A percentile compares a stretch with the other conserved stretches of the same genome.
phyloP scores from a whole-genome alignment of 345 rosid species.

The Orychophragmus violaceus region DNA sequence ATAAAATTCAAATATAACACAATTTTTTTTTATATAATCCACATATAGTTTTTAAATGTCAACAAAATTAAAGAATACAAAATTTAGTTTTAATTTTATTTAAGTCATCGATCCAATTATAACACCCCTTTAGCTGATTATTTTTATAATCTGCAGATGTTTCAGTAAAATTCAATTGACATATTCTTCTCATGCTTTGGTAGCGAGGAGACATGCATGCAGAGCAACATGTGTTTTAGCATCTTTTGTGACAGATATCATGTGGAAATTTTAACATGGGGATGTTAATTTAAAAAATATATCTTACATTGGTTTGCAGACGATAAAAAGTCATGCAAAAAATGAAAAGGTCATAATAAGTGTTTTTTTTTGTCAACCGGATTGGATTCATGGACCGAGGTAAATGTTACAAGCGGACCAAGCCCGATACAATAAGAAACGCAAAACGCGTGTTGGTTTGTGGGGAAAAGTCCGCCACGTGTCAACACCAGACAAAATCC shows the following conservation, averaged over 20 bases:
- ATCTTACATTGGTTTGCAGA: not conserved
- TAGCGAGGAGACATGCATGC: slow-evolving; percentile 1
- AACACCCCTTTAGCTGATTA: not conserved
- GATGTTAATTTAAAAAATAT: not conserved
- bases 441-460: no score
- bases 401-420: no score
- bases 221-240: not conserved
- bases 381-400: no score
- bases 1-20: no score
- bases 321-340: not conserved
- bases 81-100: not conserved
- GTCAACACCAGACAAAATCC: no score
- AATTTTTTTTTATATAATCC: not conserved
- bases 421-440: no score
- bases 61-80: not conserved
- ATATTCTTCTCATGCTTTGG: not conserved
- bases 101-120: not conserved
- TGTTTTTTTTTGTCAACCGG: no score
- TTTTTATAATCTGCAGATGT: not conserved
- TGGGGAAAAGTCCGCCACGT: no score
- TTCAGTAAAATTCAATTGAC: not conserved
- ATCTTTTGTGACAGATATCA: not conserved
- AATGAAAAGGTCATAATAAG: not conserved
- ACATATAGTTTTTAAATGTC: not conserved
- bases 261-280: not conserved